Percentiles rank a stretch among this genome's conserved stretches.
phyloP scores from a whole-genome alignment of 2,329 filamentous ascomycete genomes.

The Fusarium cicatricum region DNA sequence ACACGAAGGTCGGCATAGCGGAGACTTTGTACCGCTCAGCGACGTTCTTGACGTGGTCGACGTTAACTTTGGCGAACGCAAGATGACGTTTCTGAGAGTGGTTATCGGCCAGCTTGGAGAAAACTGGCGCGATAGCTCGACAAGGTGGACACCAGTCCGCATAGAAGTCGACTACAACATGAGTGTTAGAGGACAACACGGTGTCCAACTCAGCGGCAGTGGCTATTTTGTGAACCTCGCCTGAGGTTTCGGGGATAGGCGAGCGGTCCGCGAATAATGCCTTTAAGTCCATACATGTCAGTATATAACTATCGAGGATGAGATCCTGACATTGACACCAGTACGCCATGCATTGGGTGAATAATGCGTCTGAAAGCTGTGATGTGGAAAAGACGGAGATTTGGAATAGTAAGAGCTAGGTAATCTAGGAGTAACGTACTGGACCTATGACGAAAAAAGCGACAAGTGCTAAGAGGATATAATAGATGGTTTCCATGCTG shows the following conservation, averaged over 20 bases:
- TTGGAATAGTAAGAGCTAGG: not conserved
- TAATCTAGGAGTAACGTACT: constrained; percentile 4
- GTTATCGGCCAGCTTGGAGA: constrained; percentile 49
- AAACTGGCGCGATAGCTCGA: constrained; percentile 81
- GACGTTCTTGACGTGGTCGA: constrained; percentile 79
- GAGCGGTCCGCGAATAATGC: constrained; percentile 34
- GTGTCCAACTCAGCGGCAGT: constrained; percentile 39
- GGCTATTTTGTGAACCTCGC: constrained; percentile 48
- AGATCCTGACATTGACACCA: no score
- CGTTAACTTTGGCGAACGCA: constrained; percentile 87
- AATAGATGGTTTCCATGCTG: constrained; percentile 22
- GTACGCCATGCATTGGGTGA: no score
- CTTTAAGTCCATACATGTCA: constrained; percentile 11
- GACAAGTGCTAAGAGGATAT: constrained; percentile 31
- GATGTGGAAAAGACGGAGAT: no score
- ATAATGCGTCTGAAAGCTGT: no score
- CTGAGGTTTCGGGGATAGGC: constrained; percentile 52
- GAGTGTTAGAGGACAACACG: constrained; percentile 50
- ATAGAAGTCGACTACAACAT: constrained; percentile 84
- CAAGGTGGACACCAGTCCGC: constrained; percentile 93
- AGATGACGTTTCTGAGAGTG: constrained; percentile 55
- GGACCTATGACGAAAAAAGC: constrained; percentile 24
- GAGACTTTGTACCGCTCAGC: constrained; percentile 79
- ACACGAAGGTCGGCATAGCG: constrained; percentile 89
- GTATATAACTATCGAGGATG: not conserved